phyloP scores from a whole-genome alignment of 2,329 filamentous ascomycete genomes.

The Trichoderma sp. region DNA sequence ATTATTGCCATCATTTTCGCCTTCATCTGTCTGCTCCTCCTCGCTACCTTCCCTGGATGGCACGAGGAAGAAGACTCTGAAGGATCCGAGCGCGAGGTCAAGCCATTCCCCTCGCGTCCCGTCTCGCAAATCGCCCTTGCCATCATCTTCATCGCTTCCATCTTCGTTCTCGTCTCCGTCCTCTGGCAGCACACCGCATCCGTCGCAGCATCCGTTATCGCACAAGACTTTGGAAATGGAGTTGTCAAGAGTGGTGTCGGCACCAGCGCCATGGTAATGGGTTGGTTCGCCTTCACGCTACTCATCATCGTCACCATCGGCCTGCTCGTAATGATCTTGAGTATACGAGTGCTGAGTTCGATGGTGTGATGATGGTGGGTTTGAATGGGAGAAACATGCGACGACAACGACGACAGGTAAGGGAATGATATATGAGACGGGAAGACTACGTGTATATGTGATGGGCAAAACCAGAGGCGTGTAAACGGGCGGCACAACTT shows the following conservation, averaged over 20 bases:
- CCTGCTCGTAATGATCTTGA: constrained; percentile 93
- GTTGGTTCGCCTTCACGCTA: constrained; percentile 94
- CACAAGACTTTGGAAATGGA: constrained; percentile 89
- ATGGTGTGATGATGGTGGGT: constrained; percentile 41
- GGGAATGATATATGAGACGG: constrained; percentile 19
- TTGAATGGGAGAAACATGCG: background rate
- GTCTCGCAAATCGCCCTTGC: constrained; percentile 92
- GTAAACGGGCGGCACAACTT: constrained; percentile 23
- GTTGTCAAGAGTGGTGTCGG: constrained; percentile 84
- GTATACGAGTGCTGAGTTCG: constrained; percentile 76
- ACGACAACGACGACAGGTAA: background rate
- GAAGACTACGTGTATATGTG: constrained; percentile 29
- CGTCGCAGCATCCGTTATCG: constrained; percentile 89
- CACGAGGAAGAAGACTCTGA: constrained; percentile 83
- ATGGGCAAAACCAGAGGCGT: constrained; percentile 23
- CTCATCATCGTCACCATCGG: constrained; percentile 96
- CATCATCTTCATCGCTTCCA: constrained; percentile 79
- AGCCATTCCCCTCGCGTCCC: constrained; percentile 87
- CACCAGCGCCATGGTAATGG: constrained; percentile 93
- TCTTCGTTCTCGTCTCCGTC: constrained; percentile 73
- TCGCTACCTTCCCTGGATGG: constrained; percentile 97
- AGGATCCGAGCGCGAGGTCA: constrained; percentile 85
- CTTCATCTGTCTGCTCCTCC: constrained; percentile 90
- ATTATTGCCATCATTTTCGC: constrained; percentile 98
- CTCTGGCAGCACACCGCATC: constrained; percentile 95